Evolutionary conservation across 1,284 basidiomycete species (phyloP).

Genomic region (Peniophora sp.): DNA sequence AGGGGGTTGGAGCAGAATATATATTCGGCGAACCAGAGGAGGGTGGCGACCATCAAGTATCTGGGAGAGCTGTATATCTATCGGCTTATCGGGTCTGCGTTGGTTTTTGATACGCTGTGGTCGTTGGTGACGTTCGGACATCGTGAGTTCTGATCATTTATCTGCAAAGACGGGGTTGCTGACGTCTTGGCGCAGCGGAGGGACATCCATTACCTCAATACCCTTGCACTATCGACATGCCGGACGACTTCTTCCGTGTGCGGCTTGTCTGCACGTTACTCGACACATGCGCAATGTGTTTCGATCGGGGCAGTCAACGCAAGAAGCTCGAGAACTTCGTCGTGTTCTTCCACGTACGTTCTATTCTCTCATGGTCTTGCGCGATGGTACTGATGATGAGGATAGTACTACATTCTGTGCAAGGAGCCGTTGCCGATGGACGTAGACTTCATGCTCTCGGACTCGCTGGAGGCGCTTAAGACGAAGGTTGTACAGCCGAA

Average conservation of each 20-base stretch:
- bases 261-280: conserved; percentile 88
- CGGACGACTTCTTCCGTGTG: conserved; percentile 94
- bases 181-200: conserved; percentile 48
- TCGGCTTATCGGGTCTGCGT: conserved; percentile 80
- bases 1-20: conserved; percentile 90
- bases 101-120: conserved; percentile 95
- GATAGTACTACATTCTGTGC: conserved; percentile 79
- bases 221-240: conserved; percentile 75
- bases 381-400: neutral
- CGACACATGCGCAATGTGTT: conserved; percentile 97
- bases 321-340: conserved; percentile 92
- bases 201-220: conserved; percentile 84
- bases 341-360: conserved; percentile 81
- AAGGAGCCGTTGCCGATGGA: conserved; percentile 93
- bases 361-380: neutral
- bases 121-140: conserved; percentile 94
- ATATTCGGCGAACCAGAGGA: conserved; percentile 91
- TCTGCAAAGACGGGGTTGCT: conserved; percentile 8
- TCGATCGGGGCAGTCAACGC: conserved; percentile 86
- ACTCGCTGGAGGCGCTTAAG: conserved; percentile 87
- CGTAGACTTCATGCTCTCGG: conserved; percentile 92
- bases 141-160: conserved; percentile 46
- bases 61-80: conserved; percentile 98
- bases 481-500: conserved; percentile 68
- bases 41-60: conserved; percentile 88